Evolutionary conservation across 1,284 basidiomycete genomes (phyloP).

Genomic region (Rugosomyces carneus): DNA sequence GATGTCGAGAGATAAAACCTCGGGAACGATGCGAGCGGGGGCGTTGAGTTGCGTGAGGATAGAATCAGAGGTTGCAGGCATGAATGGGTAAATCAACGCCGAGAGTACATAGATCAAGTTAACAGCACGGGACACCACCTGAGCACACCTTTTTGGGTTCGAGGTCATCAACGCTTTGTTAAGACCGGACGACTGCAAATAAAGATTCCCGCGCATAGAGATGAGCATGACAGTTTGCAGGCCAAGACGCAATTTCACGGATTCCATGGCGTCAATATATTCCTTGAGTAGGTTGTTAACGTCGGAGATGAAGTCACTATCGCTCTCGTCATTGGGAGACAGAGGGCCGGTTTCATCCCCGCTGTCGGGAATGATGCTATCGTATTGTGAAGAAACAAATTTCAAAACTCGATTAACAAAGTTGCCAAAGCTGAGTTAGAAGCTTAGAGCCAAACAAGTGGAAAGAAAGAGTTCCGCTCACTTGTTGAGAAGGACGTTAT

Average conservation of each 20-base stretch:
- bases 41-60: constrained; percentile 91
- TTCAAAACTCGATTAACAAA: constrained; percentile 96
- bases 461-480: constrained; percentile 25
- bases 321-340: constrained; percentile 61
- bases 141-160: constrained; percentile 81
- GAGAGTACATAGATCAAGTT: constrained; percentile 94
- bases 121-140: constrained; percentile 84
- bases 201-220: constrained; percentile 90
- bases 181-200: constrained; percentile 88
- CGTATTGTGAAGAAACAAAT: constrained; percentile 87
- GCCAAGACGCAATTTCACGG: constrained; percentile 85
- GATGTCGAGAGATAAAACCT: constrained; percentile 71
- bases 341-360: constrained; percentile 63
- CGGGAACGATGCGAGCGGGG: constrained; percentile 74
- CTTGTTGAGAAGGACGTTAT: constrained; percentile 94
- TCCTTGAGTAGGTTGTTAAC: constrained; percentile 78
- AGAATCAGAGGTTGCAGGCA: constrained; percentile 83
- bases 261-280: constrained; percentile 87
- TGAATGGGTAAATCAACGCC: constrained; percentile 88
- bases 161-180: constrained; percentile 86
- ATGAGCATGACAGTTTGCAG: constrained; percentile 87
- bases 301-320: constrained; percentile 76
- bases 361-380: constrained; percentile 74
- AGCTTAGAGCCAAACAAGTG: not conserved
- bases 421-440: constrained; percentile 76